phyloP scores from a whole-genome alignment of 441 rosid genomes.

The Populus hybrid region DNA sequence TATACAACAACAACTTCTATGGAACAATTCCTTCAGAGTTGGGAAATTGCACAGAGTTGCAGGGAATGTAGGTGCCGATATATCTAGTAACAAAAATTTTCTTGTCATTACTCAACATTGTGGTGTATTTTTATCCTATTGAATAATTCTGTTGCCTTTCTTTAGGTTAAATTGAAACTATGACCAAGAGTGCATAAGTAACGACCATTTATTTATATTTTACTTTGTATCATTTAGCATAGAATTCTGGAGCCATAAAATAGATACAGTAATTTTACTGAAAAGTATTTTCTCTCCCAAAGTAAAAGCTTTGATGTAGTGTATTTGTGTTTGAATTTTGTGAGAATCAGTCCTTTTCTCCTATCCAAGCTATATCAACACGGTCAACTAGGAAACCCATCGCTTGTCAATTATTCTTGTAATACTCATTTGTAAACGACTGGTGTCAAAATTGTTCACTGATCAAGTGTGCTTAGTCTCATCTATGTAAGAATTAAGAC shows the following conservation, averaged over 20 bases:
- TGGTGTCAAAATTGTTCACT: neutral
- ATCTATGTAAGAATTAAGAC: neutral
- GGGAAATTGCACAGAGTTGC: conserved; percentile 78
- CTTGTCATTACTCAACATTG: no score
- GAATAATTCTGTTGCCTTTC: conserved; percentile 7
- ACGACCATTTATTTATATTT: neutral
- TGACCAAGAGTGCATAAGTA: neutral
- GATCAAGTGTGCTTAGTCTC: neutral
- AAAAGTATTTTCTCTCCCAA: no score
- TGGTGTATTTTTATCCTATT: conserved; percentile 1
- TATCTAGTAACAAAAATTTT: neutral
- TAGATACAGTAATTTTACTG: neutral
- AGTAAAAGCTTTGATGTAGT: no score
- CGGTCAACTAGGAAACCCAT: neutral
- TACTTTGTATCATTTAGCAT: no score
- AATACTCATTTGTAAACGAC: neutral
- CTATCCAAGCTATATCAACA: neutral
- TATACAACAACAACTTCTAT: conserved; percentile 71
- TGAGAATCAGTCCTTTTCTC: neutral
- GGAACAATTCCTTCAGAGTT: conserved; percentile 78
- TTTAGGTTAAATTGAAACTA: neutral
- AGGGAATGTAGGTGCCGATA: conserved; percentile 55
- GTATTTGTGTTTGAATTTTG: no score
- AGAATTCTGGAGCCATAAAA: neutral
- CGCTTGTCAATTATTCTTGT: neutral